These are phyloP conservation scores for Russula dissimulans DNA, from an alignment of 768 basidiomycete species.

Conservation along the genomic window DNA sequence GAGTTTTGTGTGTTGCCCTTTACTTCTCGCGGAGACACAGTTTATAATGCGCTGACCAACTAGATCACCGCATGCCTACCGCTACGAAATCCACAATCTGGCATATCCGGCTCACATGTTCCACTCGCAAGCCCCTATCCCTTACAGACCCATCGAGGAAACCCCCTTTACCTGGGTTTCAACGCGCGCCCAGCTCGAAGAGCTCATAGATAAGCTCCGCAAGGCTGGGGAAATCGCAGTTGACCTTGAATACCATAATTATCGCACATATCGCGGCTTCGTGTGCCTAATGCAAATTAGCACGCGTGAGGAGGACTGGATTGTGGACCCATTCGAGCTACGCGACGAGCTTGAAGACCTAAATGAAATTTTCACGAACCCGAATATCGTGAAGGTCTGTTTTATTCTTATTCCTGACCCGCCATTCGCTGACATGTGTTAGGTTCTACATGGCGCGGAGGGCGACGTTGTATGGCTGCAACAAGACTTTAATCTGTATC, in stretches of 20 bases:
- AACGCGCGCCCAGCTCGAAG: constrained; percentile 42
- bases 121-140: constrained; percentile 38
- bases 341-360: constrained; percentile 64
- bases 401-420: background rate
- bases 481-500: constrained; percentile 87
- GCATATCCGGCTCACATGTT: constrained; percentile 66
- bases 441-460: constrained; percentile 94
- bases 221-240: constrained; percentile 73
- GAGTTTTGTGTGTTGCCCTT: constrained; percentile 2
- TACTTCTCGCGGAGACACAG: background rate
- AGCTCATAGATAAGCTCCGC: constrained; percentile 62
- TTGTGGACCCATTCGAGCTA: constrained; percentile 74
- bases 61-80: constrained; percentile 64
- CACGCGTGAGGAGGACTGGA: constrained; percentile 74
- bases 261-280: constrained; percentile 77
- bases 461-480: constrained; percentile 95
- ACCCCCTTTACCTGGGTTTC: constrained; percentile 67
- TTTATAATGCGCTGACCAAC: constrained; percentile 14
- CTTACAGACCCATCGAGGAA: constrained; percentile 50
- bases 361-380: constrained; percentile 81
- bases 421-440: background rate
- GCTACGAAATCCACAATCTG: constrained; percentile 71
- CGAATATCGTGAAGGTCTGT: constrained; percentile 72
- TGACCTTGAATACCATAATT: constrained; percentile 91
- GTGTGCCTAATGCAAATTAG: constrained; percentile 91